Evolutionary conservation across 768 basidiomycete genomes (phyloP), one percentile per base, ranked within the genome.

Genomic region (Boletus subcaerulescens): DNA sequence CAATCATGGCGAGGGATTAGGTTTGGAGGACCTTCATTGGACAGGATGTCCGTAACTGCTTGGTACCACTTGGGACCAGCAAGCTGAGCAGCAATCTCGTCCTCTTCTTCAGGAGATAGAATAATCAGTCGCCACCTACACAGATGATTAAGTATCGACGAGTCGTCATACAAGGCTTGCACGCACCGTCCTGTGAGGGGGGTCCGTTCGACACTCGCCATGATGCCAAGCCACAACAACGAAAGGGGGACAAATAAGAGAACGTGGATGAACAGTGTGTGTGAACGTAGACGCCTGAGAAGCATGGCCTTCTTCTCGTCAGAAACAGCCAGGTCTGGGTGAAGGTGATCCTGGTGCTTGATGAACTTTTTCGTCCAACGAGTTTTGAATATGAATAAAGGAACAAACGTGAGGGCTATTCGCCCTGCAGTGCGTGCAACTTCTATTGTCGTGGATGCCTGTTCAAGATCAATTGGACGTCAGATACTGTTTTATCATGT

Each of bases 101-200:
- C 91, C 66, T 98, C 94, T 72, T 97, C 94, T 60, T 93, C 89
- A 2, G 94, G 93, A 4, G 92, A 93, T 15, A 97, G 79, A 10
- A 95, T 76, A 56, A 97, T 95, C 61, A 93, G 71, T 50, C 94
- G 81, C 87, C 89, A 91, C 64, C 93, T 92, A 35, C 11, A 59
- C 29, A 29, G 8, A n/a, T 50, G 26, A 53, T 60, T 8, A 1
- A 60, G 54, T 18, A 48, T 46, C 13, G 32, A 41, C 14, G 12
- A 24, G 13, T 3, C 15, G 48, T 33, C 18, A 38, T 22, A 9
- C n/a, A 45, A 44, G 39, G n/a, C 26, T 26, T 38, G 4, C 14
- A 73, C 85, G 48, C 57, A 91, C 89, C 91, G 80, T 67, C 91
- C 91, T n/a, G 91, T 92, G 50, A 93, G 73, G 3, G 91, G 91